Base-by-base conservation (phyloP, 2,329 filamentous ascomycete genomes). In the Neodidymelliopsis sp. region DNA sequence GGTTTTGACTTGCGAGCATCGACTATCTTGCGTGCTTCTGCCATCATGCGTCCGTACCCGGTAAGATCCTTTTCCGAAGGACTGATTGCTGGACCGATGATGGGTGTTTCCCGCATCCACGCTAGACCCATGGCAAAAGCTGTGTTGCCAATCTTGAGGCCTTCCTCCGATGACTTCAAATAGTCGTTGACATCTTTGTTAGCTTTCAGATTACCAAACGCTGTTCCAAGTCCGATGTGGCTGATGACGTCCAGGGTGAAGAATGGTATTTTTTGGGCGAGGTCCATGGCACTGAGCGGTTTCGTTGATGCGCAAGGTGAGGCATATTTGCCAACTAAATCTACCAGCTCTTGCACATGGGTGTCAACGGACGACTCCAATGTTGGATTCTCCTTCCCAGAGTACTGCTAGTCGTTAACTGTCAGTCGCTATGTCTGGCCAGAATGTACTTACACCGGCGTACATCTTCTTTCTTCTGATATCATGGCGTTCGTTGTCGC, bases 171-270 rank as follows among this genome's bases (percentile, higher is more conserved):
- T 16, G 79, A 77, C 45, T 75, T 63, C 37, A 80, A 71, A 56
- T 81, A 72, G 33, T 59, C 59, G 13, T 78, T 77, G 0, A 80
- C 55, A 48, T 84, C 81, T 13, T 72, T 61, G 50, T 84, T 79
- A 6, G 75, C 69, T 16, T 70, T 68, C 11, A 84, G 70, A 56
- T 79, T 79, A 4, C 81, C 81, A 52, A 83, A 83, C 0, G 79
- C 60, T 10, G 74, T 59, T 9, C 81, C 82, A 33, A 84, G 79
- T 0, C 78, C 79, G 4, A 85, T 62, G 31, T 77, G 75, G 24
- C 76, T 80, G 54, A 85, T 82, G 28, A 83, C 77, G 49, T 85
- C 83, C 4, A 84, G 67, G 0, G 81, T 81, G 44, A 84, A 79
- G 67, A 75, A 70, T 30, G 81, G 79, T 3, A 76, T 73, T 51